Evolutionary conservation across 768 basidiomycete genomes (phyloP).

Genomic region (Russula earlei): DNA sequence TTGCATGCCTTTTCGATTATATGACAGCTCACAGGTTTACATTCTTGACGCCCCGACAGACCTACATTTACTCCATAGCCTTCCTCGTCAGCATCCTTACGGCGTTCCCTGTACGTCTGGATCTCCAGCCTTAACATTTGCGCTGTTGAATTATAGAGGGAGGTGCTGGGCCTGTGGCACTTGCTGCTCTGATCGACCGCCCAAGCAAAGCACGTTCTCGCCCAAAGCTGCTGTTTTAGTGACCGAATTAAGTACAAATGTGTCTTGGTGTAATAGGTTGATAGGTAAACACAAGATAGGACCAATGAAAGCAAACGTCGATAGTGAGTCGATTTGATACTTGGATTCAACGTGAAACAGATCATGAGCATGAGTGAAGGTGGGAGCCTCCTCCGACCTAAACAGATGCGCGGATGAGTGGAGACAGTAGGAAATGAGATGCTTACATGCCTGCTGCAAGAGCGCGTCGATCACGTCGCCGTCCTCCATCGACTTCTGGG

Average conservation of each 20-base stretch:
- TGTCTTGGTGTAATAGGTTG: neutral
- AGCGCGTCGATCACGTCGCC: conserved; percentile 18
- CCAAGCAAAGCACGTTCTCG: neutral
- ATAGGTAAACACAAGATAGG: conserved; percentile 10
- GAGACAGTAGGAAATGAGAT: neutral
- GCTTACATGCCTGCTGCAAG: conserved; percentile 12
- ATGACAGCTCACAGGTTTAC: neutral
- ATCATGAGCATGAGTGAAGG: neutral
- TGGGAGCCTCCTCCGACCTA: conserved; percentile 6
- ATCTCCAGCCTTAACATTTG: neutral
- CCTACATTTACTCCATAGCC: neutral
- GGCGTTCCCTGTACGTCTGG: too few relatives aligned
- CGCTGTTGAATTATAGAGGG: neutral
- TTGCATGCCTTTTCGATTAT: neutral
- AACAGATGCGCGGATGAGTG: neutral
- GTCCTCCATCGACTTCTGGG: conserved; percentile 16
- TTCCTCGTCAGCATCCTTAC: neutral
- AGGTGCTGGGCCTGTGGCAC: neutral
- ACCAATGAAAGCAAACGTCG: neutral
- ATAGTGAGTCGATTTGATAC: neutral
- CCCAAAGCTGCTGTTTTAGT: neutral
- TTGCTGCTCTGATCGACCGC: too few relatives aligned
- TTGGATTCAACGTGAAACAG: neutral
- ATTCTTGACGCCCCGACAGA: neutral
- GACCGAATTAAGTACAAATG: neutral